Evolutionary conservation across 176 grass and related monocot genomes (phyloP).

Genomic region (Triticum urartu): DNA sequence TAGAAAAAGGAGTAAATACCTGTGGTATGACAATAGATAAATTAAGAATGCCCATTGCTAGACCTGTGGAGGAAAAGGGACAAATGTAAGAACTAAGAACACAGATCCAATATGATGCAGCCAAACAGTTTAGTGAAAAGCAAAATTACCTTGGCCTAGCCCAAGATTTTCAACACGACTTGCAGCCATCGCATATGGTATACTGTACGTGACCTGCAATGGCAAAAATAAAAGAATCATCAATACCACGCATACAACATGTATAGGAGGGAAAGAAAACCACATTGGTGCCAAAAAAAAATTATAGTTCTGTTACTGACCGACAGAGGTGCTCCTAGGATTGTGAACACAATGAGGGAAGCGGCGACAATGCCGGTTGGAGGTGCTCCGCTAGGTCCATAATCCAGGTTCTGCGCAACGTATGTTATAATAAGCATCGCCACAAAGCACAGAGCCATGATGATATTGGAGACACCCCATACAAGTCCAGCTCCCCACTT

Average conservation of each 20-base stretch:
- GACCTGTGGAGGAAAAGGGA: conserved; percentile 47
- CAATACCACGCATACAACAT: neutral
- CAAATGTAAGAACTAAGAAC: conserved; percentile 26
- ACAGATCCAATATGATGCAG: neutral
- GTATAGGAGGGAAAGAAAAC: neutral
- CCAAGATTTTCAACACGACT: conserved; percentile 79
- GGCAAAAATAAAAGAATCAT: conserved; percentile 36
- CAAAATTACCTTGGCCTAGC: conserved; percentile 75
- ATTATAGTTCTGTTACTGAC: conserved; percentile 41
- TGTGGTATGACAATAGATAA: conserved; percentile 92
- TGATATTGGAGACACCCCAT: conserved; percentile 91
- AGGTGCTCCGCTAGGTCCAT: conserved; percentile 51
- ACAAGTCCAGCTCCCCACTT: conserved; percentile 92
- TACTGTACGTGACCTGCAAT: conserved; percentile 93
- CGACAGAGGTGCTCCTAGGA: conserved; percentile 75
- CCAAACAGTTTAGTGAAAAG: conserved; percentile 9
- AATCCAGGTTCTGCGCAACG: conserved; percentile 68
- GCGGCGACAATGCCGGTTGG: conserved; percentile 68
- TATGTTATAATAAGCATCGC: conserved; percentile 87
- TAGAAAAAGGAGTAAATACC: conserved; percentile 42
- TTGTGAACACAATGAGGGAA: conserved; percentile 74
- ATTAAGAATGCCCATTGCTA: conserved; percentile 95
- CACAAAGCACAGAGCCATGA: conserved; percentile 90
- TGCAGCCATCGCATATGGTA: conserved; percentile 93
- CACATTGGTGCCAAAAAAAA: neutral